Evolutionary conservation across 495 filamentous ascomycete genomes (phyloP).

Genomic region (Daldinia decipiens): DNA sequence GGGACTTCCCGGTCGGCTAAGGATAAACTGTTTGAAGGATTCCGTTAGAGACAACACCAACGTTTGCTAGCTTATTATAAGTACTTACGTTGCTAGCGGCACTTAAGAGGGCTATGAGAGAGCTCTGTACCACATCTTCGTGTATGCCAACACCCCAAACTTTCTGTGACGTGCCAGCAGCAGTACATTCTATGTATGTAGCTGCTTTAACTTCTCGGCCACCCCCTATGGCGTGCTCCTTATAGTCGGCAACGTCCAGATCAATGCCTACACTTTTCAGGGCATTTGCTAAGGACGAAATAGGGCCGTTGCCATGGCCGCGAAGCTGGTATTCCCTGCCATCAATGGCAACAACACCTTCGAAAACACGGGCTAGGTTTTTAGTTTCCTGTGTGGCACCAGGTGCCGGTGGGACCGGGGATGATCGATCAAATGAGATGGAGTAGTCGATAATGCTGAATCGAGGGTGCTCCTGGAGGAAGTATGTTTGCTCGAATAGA

Average conservation of each 20-base stretch:
- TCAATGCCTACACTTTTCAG: conserved; percentile 84
- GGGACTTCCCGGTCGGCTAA: conserved; percentile 65
- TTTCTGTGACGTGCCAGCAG: conserved; percentile 70
- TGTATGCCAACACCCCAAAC: conserved; percentile 98
- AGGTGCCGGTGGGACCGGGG: conserved; percentile 73
- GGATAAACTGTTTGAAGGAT: conserved; percentile 61
- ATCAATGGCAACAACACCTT: conserved; percentile 88
- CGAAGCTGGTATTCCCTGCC: conserved; percentile 78
- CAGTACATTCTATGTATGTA: conserved; percentile 91
- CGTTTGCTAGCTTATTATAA: background rate
- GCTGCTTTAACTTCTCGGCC: conserved; percentile 87
- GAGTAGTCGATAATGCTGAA: conserved; percentile 93
- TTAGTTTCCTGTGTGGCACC: conserved; percentile 77
- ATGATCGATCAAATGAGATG: conserved; percentile 87
- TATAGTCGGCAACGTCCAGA: conserved; percentile 93
- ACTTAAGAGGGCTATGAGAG: conserved; percentile 85
- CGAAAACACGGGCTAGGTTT: conserved; percentile 83
- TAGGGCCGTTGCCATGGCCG: conserved; percentile 88
- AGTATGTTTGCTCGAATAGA: conserved; percentile 89
- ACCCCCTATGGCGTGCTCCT: conserved; percentile 90
- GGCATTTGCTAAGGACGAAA: conserved; percentile 87
- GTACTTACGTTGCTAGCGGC: conserved; percentile 87
- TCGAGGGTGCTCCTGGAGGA: conserved; percentile 80
- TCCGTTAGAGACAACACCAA: conserved; percentile 20
- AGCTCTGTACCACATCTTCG: conserved; percentile 92